Evolutionary conservation across 257 asterid genomes (phyloP), one percentile per base, ranked within the genome.

Genomic region (Fraxinus pennsylvanica): DNA sequence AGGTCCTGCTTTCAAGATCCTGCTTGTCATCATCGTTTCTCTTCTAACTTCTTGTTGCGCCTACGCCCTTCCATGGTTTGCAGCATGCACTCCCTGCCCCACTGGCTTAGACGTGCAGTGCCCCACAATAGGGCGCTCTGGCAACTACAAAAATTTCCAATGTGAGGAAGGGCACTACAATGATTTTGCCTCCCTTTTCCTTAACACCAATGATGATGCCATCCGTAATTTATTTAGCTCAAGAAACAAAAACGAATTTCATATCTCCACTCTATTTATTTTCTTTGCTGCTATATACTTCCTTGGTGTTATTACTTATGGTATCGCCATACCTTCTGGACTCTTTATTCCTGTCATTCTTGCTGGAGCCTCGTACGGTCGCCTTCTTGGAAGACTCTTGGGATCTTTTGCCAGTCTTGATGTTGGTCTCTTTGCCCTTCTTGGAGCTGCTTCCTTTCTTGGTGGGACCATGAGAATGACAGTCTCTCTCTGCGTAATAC

Each of bases 381-480:
- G 98, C 71, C 89, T 95, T 6, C 89, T 91, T 33, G 97, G 97
- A 65, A 79, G 89, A 73, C 81, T 90, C 17, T 50, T 93, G 79
- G 94, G 92, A 9, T 72, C 96, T 0, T n/a, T 89, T 52, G 89
- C 97, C 25, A 85, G 57, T 71, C 94, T 95, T 9, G 94, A 91
- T 33, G 89, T 82, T n/a, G 98, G 99, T 45, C 89, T 89, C 52
- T 95, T 93, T 80, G 92, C 91, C 52, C 88, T 95, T 61, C 96
- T 95, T 65, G 99, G 99, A 19, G 97, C 99, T 25, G 99, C 98
- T 76, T 93, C 99, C 10, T 95, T 95, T 84, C 97, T 95, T 19
- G 99, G 99, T 50, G 99, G 99, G 59, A 95, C 99, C 15, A 95
- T 95, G 99, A 90, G 99, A 79, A 95, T 95, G 99, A 95, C 99